Evolutionary conservation across 768 basidiomycete species (phyloP).

Genomic region (Amanita molliuscula): DNA sequence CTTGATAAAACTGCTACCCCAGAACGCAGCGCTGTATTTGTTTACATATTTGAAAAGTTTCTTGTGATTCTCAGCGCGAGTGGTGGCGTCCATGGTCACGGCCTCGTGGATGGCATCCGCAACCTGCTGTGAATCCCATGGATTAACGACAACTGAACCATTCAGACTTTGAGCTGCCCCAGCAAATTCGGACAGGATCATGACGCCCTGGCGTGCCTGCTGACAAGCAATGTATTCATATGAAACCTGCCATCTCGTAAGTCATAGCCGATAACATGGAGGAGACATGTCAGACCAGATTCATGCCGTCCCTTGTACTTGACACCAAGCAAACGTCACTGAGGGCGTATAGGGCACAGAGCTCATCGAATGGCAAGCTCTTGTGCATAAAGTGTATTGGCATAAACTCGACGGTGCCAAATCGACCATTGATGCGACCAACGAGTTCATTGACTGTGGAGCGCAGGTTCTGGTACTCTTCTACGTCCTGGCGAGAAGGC

Average conservation of each 20-base stretch:
- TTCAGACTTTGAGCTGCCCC: slow-evolving; percentile 95
- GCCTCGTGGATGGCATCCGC: slow-evolving; percentile 97
- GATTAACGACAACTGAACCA: slow-evolving; percentile 95
- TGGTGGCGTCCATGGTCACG: slow-evolving; percentile 76
- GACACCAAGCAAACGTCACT: slow-evolving; percentile 95
- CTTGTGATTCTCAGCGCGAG: slow-evolving; percentile 84
- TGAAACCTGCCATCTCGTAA: slow-evolving; percentile 57
- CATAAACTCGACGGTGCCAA: slow-evolving; percentile 99
- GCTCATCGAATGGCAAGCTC: slow-evolving; percentile 83
- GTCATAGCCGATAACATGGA: slow-evolving; percentile 17
- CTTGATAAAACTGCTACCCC: slow-evolving; percentile 84
- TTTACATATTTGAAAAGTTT: slow-evolving; percentile 96
- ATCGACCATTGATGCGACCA: slow-evolving; percentile 96
- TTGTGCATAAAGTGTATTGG: slow-evolving; percentile 99
- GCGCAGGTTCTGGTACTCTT: slow-evolving; percentile 97
- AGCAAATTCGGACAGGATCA: slow-evolving; percentile 98
- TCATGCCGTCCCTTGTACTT: slow-evolving; percentile 97
- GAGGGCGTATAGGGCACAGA: slow-evolving; percentile 95
- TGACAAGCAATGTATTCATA: slow-evolving; percentile 99
- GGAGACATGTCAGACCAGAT: slow-evolving; percentile 54
- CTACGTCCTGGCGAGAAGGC: slow-evolving; percentile 95
- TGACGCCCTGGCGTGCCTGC: slow-evolving; percentile 83
- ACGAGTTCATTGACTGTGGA: slow-evolving; percentile 96
- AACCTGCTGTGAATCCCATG: slow-evolving; percentile 98
- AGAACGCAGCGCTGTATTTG: slow-evolving; percentile 89